phyloP scores from a whole-genome alignment of 352 stramenopile species.

The Globisporangium cylindrosporum region DNA sequence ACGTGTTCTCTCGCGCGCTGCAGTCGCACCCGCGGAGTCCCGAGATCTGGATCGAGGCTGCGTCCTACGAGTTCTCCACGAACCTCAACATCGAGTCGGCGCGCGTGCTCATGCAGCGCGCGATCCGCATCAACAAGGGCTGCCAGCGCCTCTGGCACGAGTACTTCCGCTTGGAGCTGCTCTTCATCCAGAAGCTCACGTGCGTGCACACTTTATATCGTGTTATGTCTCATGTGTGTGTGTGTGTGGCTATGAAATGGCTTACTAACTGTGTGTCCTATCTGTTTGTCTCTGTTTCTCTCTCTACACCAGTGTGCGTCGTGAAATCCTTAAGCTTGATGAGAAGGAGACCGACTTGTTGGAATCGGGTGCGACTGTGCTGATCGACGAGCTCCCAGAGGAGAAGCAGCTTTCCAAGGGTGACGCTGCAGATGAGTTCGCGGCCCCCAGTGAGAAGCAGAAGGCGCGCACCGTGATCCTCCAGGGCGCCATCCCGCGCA shows the following conservation, averaged over 20 bases:
- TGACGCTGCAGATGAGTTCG: constrained; percentile 23
- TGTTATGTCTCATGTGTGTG: neutral
- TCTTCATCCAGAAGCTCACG: constrained; percentile 89
- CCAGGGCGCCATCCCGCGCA: constrained; percentile 79
- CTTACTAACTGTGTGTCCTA: neutral
- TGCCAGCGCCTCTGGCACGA: constrained; percentile 86
- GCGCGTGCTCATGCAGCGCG: constrained; percentile 90
- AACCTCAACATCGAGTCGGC: constrained; percentile 87
- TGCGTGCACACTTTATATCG: constrained; percentile 12
- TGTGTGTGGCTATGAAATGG: neutral
- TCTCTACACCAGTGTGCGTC: constrained; percentile 40
- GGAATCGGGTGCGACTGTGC: constrained; percentile 34
- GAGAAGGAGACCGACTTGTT: constrained; percentile 23
- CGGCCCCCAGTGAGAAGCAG: constrained; percentile 43
- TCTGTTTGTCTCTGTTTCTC: neutral
- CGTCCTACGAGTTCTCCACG: constrained; percentile 87
- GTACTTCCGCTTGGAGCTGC: constrained; percentile 89
- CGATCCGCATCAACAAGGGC: constrained; percentile 87
- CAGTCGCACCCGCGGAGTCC: constrained; percentile 84
- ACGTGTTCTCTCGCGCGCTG: constrained; percentile 83
- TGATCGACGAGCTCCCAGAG: constrained; percentile 60
- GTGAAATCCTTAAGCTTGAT: constrained; percentile 76
- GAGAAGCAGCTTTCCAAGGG: constrained; percentile 37
- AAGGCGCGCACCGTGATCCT: constrained; percentile 67
- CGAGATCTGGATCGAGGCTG: constrained; percentile 89